Conservation (phyloP, 2,329 filamentous ascomycete species). For the Ophiostoma australiae region DNA sequence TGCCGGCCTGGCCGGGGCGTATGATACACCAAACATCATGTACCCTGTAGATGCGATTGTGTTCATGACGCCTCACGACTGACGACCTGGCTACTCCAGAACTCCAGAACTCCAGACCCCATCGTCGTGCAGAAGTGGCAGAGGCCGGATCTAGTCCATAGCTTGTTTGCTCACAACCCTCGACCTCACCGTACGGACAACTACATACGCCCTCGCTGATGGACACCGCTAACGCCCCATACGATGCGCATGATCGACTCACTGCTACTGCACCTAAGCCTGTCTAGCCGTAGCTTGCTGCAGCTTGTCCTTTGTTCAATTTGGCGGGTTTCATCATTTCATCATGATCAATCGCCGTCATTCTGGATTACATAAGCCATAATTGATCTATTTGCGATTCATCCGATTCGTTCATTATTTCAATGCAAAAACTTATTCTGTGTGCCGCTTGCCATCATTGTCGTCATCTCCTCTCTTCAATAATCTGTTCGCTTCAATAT, state of each 20-base stretch:
- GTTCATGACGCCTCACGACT: too few relatives aligned
- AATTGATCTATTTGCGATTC: background rate
- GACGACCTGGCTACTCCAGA: background rate
- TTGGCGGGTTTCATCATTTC: constrained; percentile 5
- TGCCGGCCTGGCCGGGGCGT: background rate
- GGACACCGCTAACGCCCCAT: background rate
- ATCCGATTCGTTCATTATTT: background rate
- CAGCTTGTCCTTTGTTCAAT: constrained; percentile 9
- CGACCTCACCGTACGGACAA: background rate
- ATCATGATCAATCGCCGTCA: background rate
- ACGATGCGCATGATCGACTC: constrained; percentile 13
- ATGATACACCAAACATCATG: background rate
- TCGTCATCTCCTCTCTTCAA: too few relatives aligned
- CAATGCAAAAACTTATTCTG: background rate
- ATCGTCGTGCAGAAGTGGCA: background rate
- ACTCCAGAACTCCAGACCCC: too few relatives aligned
- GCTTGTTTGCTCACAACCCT: background rate
- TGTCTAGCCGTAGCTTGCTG: constrained; percentile 10
- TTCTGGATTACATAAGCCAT: background rate
- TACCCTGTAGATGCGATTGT: background rate
- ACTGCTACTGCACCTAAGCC: constrained; percentile 10
- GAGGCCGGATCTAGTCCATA: background rate
- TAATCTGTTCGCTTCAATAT: too few relatives aligned
- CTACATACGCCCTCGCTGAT: background rate
- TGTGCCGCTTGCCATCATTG: background rate